Percentiles rank a stretch among this genome's conserved stretches.
phyloP scores from a whole-genome alignment of 192 early-diverging fungal genomes.

The Backusella parvicylindrica region DNA sequence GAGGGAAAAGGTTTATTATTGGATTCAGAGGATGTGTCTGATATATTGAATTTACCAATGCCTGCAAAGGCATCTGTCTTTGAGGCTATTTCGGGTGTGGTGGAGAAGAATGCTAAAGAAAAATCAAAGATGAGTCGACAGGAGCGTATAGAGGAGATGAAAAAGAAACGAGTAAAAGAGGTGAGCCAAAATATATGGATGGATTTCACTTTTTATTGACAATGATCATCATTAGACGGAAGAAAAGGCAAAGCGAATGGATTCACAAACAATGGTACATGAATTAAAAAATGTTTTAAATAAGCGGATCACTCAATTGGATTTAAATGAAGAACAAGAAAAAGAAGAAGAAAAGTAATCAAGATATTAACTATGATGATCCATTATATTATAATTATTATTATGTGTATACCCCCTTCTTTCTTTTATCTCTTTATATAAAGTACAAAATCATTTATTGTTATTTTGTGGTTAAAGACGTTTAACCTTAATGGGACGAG shows the following conservation, averaged over 20 bases:
- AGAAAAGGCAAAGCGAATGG: conserved; percentile 18
- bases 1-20: conserved; percentile 2
- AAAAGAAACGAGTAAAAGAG: conserved; percentile 40
- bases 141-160: conserved; percentile 47
- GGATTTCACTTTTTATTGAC: no score
- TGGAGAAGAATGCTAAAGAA: conserved; percentile 6
- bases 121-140: conserved; percentile 33
- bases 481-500: conserved; percentile 16
- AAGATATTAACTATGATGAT: no score
- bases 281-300: conserved; percentile 55
- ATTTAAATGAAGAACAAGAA: conserved; percentile 1
- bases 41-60: conserved; percentile 23
- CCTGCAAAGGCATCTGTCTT: conserved; percentile 45
- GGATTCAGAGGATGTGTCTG: conserved; percentile 21
- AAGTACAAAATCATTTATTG: not conserved
- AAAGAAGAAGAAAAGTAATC: not conserved
- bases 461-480: conserved; percentile 12
- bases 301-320: conserved; percentile 30
- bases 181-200: no score
- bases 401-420: not conserved
- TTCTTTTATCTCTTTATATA: not conserved
- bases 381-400: not conserved
- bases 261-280: conserved; percentile 52
- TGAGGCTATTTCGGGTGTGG: conserved; percentile 40
- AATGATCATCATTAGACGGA: conserved; percentile 11